Evolutionary conservation across 225 moss, liverwort and hornwort genomes (phyloP), one percentile per base, ranked within the genome.

Genomic region (Marchantia polymorpha): DNA sequence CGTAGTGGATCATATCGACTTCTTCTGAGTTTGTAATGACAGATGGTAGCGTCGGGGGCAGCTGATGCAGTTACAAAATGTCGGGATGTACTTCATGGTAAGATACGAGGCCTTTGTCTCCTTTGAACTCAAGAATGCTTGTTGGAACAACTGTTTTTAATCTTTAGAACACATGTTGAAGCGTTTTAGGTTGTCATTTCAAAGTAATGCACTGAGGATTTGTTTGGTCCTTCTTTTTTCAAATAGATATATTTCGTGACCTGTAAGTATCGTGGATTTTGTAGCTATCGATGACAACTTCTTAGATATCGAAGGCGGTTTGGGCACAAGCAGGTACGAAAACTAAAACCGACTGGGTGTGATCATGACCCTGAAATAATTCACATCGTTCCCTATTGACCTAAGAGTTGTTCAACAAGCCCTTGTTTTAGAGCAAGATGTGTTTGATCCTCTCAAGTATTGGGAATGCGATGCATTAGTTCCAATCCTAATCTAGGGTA

Each of bases 311-410:
- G 88, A 88, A 12, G 93, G 95, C 48, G 90, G 86, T 66, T 74
- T 91, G 66, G 92, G 92, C 79, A 83, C 90, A 53, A 89, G 92
- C 89, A 92, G 94, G 96, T 95, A 86, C n/a, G 14, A 29, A 68
- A 29, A 51, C 27, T 3, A 10, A 14, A 29, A 54, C 73, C 55
- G 25, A 29, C 29, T 16, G 26, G 53, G 27, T 54, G 3, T 25
- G 29, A 13, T 27, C 31, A 11, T 27, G 39, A 11, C 39, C 12
- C 16, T 27, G 12, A 67, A 67, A 29, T 17, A 61, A 12, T 67
- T 26, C 5, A 39, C 5, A 39, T 39, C 39, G 39, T 39, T 39
- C 39, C 39, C 39, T 5, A 39, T 39, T 39, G 2, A 39, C 39
- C 39, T 39, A 39, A 39, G 39, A 2, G 39, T 39, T 5, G 39